Evolutionary conservation across 768 basidiomycete species (phyloP), one percentile per base, ranked within the genome.

Genomic region (Naganishia vaughanmartiniae): DNA sequence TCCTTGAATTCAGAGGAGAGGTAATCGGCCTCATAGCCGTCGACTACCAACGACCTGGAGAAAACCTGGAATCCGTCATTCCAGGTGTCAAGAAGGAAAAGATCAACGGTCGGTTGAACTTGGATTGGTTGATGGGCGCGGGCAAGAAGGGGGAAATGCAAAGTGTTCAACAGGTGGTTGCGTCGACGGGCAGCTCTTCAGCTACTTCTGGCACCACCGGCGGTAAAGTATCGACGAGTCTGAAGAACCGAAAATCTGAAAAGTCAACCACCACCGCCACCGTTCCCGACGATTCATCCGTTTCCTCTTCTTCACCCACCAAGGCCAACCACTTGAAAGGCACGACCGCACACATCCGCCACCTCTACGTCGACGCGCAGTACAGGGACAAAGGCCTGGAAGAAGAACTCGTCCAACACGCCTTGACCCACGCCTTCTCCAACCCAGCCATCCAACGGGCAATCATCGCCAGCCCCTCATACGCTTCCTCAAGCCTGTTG

Each of bases 311-410:
- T 26, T 9, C 51, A 7, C 24, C 67, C 19, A 19, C n/a, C 34
- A 54, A 36, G 19, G 17, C 31, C 14, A 55, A n/a, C 33, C 67
- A 54, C 67, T 36, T 53, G 26, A 54, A 68, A 56, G 54, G 42
- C n/a, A 45, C 36, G 26, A 54, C 65, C 30, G 72, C 70, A 1
- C 71, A 76, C 46, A 72, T 76, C 26, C 65, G 76, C 4, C 76
- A 76, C 65, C 66, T 76, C 14, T 74, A 75, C 66, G 74, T 76
- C 48, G 76, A 76, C 55, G n/a, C 53, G 1, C 73, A 71, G 2
- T 67, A 72, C 48, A 36, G 76, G 24, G 42, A 34, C 21, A n/a
- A 26, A 14, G 60, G 60, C 30, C 5, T 24, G 51, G 60, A 63
- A 45, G 21, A 45, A 45, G 60, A 63, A 26, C 60, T 63, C 60